These are phyloP conservation scores for Pisolithus microcarpus DNA, from an alignment of 768 basidiomycete species.

Conservation along the genomic window DNA sequence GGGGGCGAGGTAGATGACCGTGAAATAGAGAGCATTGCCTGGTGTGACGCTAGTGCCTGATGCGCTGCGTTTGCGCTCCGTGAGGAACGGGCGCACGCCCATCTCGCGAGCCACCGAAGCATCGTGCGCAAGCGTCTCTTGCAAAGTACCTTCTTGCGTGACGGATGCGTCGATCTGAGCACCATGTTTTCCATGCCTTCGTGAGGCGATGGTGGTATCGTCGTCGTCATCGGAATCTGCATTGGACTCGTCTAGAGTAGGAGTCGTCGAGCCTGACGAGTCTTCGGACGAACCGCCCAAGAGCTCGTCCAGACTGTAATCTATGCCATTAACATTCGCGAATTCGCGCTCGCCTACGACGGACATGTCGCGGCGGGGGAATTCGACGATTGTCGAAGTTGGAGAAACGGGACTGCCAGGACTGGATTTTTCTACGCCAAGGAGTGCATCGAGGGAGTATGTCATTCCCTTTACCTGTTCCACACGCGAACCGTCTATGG, in stretches of 20 bases:
- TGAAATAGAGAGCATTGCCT: slow-evolving; percentile 83
- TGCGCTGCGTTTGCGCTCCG: slow-evolving; percentile 27
- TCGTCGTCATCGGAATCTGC: slow-evolving; percentile 16
- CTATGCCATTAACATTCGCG: slow-evolving; percentile 94
- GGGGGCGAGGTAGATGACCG: slow-evolving; percentile 95
- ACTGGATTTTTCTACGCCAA: slow-evolving; percentile 57
- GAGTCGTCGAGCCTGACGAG: slow-evolving; percentile 30
- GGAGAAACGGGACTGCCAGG: slow-evolving; percentile 39
- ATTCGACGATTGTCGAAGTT: slow-evolving; percentile 34
- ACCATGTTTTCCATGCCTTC: slow-evolving; percentile 44
- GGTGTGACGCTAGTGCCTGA: slow-evolving; percentile 50
- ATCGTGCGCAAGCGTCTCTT: slow-evolving; percentile 59
- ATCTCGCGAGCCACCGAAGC: slow-evolving; percentile 67
- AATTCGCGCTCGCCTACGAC: slow-evolving; percentile 83
- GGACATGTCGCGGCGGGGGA: slow-evolving; percentile 44
- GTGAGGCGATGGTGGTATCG: slow-evolving; percentile 24
- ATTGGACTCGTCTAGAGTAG: slow-evolving; percentile 12
- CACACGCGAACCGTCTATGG: slow-evolving; percentile 68
- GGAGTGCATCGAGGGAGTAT: slow-evolving; percentile 89
- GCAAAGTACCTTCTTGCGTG: slow-evolving; percentile 43
- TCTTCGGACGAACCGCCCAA: slow-evolving; percentile 47
- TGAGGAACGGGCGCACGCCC: slow-evolving; percentile 43
- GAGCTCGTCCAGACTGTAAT: slow-evolving; percentile 88
- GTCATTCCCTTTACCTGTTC: slow-evolving; percentile 98
- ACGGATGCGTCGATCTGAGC: slow-evolving; percentile 72